Conservation (phyloP, 129 eudicot species). For the Helichrysum umbraculigerum region DNA sequence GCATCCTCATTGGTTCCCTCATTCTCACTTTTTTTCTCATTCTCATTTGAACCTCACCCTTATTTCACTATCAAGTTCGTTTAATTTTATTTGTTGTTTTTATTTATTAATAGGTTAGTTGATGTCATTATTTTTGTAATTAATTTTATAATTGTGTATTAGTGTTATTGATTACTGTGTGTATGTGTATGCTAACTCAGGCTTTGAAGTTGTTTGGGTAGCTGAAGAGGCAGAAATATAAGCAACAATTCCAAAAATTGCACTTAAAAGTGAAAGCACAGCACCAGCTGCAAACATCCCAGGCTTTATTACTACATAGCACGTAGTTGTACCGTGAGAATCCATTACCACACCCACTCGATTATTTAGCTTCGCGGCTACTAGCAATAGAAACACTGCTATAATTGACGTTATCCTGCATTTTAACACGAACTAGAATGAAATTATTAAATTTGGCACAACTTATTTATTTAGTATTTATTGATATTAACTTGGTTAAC, state of each 20-base stretch:
- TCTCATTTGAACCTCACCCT: too few relatives aligned
- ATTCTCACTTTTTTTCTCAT: too few relatives aligned
- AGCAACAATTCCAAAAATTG: constrained; percentile 22
- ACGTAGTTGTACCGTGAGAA: neutral
- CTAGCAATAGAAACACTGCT: constrained; percentile 23
- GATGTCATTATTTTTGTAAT: too few relatives aligned
- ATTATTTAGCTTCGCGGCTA: neutral
- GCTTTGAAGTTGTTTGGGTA: neutral
- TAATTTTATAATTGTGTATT: too few relatives aligned
- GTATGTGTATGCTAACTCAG: constrained; percentile 4
- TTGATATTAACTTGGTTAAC: neutral
- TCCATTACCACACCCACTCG: neutral
- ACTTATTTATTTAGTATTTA: too few relatives aligned
- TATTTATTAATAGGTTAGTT: too few relatives aligned
- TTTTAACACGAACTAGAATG: neutral
- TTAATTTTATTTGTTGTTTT: too few relatives aligned
- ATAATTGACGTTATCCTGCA: constrained; percentile 16
- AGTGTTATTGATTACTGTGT: too few relatives aligned
- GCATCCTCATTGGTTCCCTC: too few relatives aligned
- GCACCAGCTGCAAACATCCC: constrained; percentile 33
- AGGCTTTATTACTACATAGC: constrained; percentile 18
- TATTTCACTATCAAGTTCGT: too few relatives aligned
- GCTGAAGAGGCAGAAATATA: constrained; percentile 20
- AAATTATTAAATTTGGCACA: too few relatives aligned
- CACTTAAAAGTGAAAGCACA: constrained; percentile 20